Conservation (phyloP, 2,329 filamentous ascomycete genomes). For the Zymoseptoria ardabiliae region DNA sequence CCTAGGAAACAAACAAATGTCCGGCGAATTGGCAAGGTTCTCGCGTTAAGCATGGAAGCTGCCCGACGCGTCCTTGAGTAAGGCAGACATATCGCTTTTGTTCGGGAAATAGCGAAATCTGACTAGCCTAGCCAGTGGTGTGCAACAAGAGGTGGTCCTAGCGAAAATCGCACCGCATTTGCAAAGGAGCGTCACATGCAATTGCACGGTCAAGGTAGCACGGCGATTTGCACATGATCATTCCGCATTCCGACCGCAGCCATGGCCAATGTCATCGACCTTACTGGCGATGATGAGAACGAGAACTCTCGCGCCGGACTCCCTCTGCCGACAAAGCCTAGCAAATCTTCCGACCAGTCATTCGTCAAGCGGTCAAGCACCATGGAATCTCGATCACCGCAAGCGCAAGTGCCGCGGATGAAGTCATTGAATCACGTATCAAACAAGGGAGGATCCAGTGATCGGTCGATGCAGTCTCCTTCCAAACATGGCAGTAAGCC, state of each 20-base stretch:
- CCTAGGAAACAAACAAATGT: neutral
- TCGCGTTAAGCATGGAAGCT: neutral
- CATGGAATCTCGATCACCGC: neutral
- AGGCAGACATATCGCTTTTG: neutral
- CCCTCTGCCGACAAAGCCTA: neutral
- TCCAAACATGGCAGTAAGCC: neutral
- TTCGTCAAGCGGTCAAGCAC: neutral
- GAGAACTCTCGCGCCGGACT: neutral
- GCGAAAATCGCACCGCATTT: neutral
- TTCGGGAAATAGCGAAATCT: neutral
- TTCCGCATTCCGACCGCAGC: neutral
- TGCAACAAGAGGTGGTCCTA: neutral
- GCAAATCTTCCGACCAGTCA: neutral
- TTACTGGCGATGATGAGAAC: neutral
- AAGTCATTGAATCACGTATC: neutral
- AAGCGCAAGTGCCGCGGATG: neutral
- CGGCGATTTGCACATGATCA: neutral
- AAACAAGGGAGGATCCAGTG: neutral
- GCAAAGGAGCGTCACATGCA: neutral
- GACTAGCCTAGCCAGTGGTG: neutral
- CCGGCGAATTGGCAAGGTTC: neutral
- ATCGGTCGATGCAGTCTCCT: neutral
- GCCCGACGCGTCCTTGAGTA: neutral
- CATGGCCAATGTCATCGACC: neutral
- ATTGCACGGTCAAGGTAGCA: neutral